These are phyloP conservation scores for Penicillium sp. DNA, from an alignment of 2,329 filamentous ascomycete genomes.

Conservation along the genomic window DNA sequence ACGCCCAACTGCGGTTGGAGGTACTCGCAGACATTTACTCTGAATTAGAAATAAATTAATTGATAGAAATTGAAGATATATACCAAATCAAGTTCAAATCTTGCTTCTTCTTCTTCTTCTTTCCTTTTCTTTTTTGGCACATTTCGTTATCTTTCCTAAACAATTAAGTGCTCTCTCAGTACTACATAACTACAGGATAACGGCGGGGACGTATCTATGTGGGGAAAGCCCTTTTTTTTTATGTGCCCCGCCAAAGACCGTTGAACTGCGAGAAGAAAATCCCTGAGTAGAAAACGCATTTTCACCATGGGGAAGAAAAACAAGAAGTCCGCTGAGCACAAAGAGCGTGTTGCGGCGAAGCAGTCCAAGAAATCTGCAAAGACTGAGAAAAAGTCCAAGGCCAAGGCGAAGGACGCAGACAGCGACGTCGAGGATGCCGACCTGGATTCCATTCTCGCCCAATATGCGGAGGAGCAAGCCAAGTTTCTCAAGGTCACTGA, in stretches of 20 bases:
- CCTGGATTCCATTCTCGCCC: slow-evolving; percentile 87
- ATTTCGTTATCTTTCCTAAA: too few species aligned
- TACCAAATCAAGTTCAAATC: too few species aligned
- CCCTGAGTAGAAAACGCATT: slow-evolving; percentile 4
- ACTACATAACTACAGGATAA: too few species aligned
- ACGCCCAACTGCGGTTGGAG: too few species aligned
- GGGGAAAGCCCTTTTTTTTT: slow-evolving; percentile 25
- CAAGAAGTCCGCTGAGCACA: slow-evolving; percentile 61
- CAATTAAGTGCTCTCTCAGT: not conserved
- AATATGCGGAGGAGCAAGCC: slow-evolving; percentile 91
- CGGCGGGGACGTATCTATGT: slow-evolving; percentile 12
- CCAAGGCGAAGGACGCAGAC: slow-evolving; percentile 69
- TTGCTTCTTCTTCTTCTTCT: too few species aligned
- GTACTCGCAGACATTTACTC: too few species aligned
- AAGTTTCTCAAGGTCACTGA: slow-evolving; percentile 94
- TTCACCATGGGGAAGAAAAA: slow-evolving; percentile 57
- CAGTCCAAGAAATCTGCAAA: slow-evolving; percentile 79
- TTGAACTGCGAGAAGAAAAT: slow-evolving; percentile 2
- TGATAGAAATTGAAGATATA: too few species aligned
- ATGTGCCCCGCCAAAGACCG: slow-evolving; percentile 22
- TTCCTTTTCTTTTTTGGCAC: too few species aligned
- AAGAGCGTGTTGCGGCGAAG: slow-evolving; percentile 67
- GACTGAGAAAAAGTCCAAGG: slow-evolving; percentile 79
- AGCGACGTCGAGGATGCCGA: slow-evolving; percentile 92
- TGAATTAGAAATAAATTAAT: not conserved